A percentile compares a stretch with the other conserved stretches of the same genome.
Evolutionary conservation across 768 basidiomycete species (phyloP).

Genomic region (Serendipita sp.): DNA sequence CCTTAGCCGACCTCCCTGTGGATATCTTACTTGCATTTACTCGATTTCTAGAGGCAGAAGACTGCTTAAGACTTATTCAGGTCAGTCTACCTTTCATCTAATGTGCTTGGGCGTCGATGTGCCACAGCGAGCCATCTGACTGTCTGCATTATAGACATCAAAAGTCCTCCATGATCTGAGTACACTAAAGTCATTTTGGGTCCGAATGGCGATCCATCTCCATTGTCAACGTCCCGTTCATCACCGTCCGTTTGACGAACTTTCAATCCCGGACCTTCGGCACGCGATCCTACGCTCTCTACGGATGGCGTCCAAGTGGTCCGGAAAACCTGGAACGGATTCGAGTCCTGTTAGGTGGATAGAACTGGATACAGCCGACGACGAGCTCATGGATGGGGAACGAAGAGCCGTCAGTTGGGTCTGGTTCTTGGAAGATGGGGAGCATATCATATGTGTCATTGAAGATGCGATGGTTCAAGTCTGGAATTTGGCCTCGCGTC

Average conservation of each 20-base stretch:
- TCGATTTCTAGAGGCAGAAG: neutral
- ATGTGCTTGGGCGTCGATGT: neutral
- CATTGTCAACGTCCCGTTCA: neutral
- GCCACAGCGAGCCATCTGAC: neutral
- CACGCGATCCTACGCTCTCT: neutral
- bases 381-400: neutral
- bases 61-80: neutral
- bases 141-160: neutral
- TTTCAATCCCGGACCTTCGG: neutral
- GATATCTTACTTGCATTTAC: neutral
- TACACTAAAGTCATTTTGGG: neutral
- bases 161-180: neutral
- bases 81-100: neutral
- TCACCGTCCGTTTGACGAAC: neutral
- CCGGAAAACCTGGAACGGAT: neutral
- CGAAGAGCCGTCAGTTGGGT: neutral
- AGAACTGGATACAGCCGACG: neutral
- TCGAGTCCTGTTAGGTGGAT: neutral
- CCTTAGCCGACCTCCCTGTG: neutral
- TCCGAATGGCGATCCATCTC: neutral
- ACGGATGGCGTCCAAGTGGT: neutral
- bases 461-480: neutral
- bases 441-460: neutral
- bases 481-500: neutral
- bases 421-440: conserved; percentile 2